A percentile compares a stretch with the other conserved stretches of the same genome.
phyloP scores from a whole-genome alignment of 371 early-diverging fungal genomes.

The Batkoa obscura region DNA sequence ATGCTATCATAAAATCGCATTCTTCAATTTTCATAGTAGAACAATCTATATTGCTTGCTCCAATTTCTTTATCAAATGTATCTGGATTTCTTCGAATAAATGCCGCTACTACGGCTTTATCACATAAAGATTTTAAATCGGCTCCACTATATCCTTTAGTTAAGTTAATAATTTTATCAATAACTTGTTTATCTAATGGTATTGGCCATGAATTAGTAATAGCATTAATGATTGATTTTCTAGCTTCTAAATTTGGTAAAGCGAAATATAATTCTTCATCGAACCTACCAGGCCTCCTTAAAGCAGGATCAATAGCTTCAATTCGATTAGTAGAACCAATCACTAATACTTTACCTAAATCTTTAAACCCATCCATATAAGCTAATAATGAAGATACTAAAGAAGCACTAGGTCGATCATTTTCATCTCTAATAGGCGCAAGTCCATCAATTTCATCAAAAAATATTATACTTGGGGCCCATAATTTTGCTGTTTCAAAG shows the following conservation, averaged over 20 bases:
- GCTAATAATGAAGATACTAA: slow-evolving; percentile 79
- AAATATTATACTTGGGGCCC: slow-evolving; percentile 31
- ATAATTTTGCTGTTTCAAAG: slow-evolving; percentile 38
- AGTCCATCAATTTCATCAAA: slow-evolving; percentile 75
- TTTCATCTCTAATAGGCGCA: slow-evolving; percentile 64
- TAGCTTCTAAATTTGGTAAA: slow-evolving; percentile 24
- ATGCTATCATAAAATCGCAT: too few species aligned
- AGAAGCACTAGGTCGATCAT: slow-evolving; percentile 41
- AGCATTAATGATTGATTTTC: slow-evolving; percentile 20
- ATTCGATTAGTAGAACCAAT: slow-evolving; percentile 43
- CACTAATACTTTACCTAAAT: slow-evolving; percentile 44
- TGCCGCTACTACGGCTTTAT: not conserved
- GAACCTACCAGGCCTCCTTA: slow-evolving; percentile 49
- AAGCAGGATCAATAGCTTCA: slow-evolving; percentile 38
- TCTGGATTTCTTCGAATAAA: too few species aligned
- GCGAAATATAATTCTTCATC: slow-evolving; percentile 40
- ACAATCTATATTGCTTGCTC: too few species aligned
- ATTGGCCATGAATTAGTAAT: slow-evolving; percentile 17
- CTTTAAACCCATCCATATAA: slow-evolving; percentile 53
- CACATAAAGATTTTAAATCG: slow-evolving; percentile 15
- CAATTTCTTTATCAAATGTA: too few species aligned
- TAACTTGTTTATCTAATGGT: slow-evolving; percentile 13
- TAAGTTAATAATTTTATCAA: slow-evolving; percentile 15
- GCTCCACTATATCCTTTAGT: slow-evolving; percentile 37
- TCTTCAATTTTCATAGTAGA: too few species aligned